Evolutionary conservation across 805 yeast genomes (phyloP), one percentile per base, ranked within the genome.

Genomic region (Lipomyces sp.): DNA sequence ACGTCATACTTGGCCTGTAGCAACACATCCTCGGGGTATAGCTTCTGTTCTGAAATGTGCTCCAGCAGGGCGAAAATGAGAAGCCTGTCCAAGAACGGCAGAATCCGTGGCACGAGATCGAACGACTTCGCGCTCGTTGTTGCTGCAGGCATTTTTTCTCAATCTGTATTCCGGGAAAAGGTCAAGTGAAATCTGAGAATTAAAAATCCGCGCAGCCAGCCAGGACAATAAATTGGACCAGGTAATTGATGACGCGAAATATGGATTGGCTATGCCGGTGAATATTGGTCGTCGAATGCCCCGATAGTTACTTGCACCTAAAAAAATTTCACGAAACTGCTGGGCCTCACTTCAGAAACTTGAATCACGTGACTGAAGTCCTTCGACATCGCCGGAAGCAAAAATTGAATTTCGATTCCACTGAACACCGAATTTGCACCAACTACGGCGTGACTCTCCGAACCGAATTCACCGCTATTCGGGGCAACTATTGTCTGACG

Each of bases 11-110:
- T 77, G 55, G 78, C 68, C 58, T 72, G 65, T 45, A 74, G 70
- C 48, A 80, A 68, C 52, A 70, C 72, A 49, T 68, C 63, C 45
- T 70, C 74, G 52, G 73, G 75, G 62, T 78, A 75, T 31, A 77
- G 65, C 51, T 70, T 69, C 47, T 68, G 71, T 43, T 63, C 56
- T 29, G 73, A 70, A 44, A 75, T 69, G 39, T 73, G 74, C 62
- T 76, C 80, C 28, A 79, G 65, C 58, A 81, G 65, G 39, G 80
- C 80, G 55, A 75, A 78, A 49, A 76, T 70, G 64, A 82, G 67
- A 60, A 80, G 84, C 55, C 84, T 74, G 67, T 82, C 87, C 61
- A 82, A 67, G 61, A 79, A 82, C 39, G 80, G 80, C 55, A 77
- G 68, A 54, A 82, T 65, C 65, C 76, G 74, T 45, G 70, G 54